Evolutionary conservation across 345 rosid species (phyloP).

Genomic region (Aquilaria yunnanensis): DNA sequence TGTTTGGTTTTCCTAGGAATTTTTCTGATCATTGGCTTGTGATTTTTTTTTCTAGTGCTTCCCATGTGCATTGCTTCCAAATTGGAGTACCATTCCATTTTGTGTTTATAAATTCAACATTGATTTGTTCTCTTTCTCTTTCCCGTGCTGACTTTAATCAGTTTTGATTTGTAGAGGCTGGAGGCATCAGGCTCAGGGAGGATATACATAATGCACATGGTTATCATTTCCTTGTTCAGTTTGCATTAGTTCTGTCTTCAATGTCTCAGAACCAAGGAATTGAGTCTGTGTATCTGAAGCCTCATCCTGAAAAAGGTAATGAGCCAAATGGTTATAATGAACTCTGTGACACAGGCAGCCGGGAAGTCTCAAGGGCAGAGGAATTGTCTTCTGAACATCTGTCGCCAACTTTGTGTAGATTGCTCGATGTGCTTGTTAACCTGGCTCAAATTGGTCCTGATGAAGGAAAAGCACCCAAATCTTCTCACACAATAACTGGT

Average conservation of each 20-base stretch:
- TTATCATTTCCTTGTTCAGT: conserved; percentile 91
- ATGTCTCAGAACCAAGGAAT: conserved; percentile 38
- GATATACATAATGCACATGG: conserved; percentile 96
- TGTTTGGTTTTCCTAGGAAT: no score
- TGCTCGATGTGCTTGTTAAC: conserved; percentile 84
- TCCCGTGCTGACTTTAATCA: conserved; percentile 20
- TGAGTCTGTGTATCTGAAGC: conserved; percentile 27
- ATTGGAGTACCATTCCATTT: not conserved
- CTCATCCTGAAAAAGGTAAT: conserved; percentile 24
- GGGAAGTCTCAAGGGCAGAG: conserved; percentile 24
- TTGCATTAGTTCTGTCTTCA: conserved; percentile 70
- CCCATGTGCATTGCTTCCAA: no score
- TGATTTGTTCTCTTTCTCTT: not conserved
- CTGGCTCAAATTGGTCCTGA: conserved; percentile 79
- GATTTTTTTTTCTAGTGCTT: not conserved
- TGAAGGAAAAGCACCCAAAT: conserved; percentile 46
- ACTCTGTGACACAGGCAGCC: conserved; percentile 22
- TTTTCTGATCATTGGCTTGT: conserved; percentile 13
- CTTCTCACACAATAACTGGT: conserved; percentile 39
- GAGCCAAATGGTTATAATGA: conserved; percentile 27
- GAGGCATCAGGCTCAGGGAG: conserved; percentile 82
- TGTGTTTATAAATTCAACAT: not conserved
- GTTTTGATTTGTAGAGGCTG: conserved; percentile 63
- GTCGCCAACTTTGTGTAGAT: conserved; percentile 70
- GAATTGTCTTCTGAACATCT: conserved; percentile 39